These are phyloP conservation scores for Stereocaulon alpinum DNA, from an alignment of 495 filamentous ascomycete species.

Conservation along the genomic window DNA sequence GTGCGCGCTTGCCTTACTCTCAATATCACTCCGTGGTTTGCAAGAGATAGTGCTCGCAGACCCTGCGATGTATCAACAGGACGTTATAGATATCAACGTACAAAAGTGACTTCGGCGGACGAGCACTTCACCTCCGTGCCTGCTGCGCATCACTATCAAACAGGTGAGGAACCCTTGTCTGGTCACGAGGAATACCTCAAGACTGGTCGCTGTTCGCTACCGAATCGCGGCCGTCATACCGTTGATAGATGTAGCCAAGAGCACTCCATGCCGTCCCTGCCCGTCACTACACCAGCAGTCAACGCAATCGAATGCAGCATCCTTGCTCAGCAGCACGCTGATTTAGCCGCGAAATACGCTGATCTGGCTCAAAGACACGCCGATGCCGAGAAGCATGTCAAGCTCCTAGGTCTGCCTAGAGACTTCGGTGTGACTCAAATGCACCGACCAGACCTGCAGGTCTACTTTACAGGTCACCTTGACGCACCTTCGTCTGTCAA, in stretches of 20 bases:
- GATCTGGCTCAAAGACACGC: constrained; percentile 5
- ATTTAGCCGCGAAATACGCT: neutral
- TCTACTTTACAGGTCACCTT: neutral
- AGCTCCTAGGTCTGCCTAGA: neutral
- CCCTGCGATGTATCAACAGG: neutral
- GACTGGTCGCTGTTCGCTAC: too few relatives aligned
- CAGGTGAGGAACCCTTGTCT: too few relatives aligned
- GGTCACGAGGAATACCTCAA: too few relatives aligned
- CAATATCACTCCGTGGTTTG: constrained; percentile 13
- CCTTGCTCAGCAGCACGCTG: constrained; percentile 6
- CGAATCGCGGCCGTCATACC: neutral
- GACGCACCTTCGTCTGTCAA: neutral
- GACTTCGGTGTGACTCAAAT: neutral
- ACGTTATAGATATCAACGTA: neutral
- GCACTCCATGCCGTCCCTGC: neutral
- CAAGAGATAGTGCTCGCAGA: neutral
- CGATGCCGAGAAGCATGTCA: constrained; percentile 4
- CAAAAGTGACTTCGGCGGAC: neutral
- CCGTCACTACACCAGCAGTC: neutral
- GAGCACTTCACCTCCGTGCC: neutral
- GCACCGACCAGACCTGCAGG: neutral
- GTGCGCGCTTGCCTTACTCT: constrained; percentile 13
- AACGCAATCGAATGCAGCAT: neutral
- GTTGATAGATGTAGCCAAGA: neutral
- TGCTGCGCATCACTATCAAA: neutral